Evolutionary conservation across 305 asterid species (phyloP).

Genomic region (Fraxinus dipetala): DNA sequence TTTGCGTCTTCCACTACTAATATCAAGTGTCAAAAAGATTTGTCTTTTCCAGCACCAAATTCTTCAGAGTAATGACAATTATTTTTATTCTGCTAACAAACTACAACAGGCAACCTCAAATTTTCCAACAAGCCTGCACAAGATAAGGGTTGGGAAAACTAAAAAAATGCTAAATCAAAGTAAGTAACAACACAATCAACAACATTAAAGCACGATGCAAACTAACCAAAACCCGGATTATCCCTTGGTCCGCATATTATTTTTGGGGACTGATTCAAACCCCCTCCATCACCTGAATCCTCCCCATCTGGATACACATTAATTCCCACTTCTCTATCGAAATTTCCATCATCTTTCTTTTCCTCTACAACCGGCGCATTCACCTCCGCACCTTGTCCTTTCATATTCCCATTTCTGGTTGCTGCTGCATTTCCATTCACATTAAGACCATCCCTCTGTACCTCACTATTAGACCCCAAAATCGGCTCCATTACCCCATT

Average conservation of each 20-base stretch:
- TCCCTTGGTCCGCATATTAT: slow-evolving; percentile 67
- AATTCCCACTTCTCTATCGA: slow-evolving; percentile 36
- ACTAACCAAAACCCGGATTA: slow-evolving; percentile 86
- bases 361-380: slow-evolving; percentile 36
- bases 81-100: not conserved
- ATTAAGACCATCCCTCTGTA: slow-evolving; percentile 28
- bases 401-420: slow-evolving; percentile 24
- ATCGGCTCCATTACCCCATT: slow-evolving; percentile 32
- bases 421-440: slow-evolving; percentile 31
- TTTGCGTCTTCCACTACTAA: not conserved
- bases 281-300: slow-evolving; percentile 56
- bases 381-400: slow-evolving; percentile 28
- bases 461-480: slow-evolving; percentile 30
- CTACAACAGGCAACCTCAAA: not conserved
- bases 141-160: not conserved
- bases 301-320: slow-evolving; percentile 44
- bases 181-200: slow-evolving; percentile 6
- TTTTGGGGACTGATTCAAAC: slow-evolving; percentile 50
- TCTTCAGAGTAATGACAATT: not conserved
- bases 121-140: not conserved
- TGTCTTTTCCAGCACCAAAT: not conserved
- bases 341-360: slow-evolving; percentile 48
- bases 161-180: not conserved
- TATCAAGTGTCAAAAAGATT: not conserved
- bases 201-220: not conserved